phyloP scores from a whole-genome alignment of 129 eudicot genomes.

The Helianthus tuberosus region DNA sequence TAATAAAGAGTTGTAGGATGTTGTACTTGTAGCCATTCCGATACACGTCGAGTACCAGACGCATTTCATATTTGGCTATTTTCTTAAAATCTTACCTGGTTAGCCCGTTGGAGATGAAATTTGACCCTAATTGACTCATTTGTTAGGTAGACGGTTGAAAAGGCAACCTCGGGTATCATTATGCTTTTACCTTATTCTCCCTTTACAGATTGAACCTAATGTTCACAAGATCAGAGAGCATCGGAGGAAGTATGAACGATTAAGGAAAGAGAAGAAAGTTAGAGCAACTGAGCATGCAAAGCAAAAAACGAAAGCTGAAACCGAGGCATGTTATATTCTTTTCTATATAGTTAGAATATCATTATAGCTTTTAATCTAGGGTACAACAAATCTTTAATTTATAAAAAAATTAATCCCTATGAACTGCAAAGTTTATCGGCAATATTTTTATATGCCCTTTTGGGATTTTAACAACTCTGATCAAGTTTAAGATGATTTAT shows the following conservation, averaged over 20 bases:
- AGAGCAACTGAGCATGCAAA: conserved; percentile 50
- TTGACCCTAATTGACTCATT: neutral
- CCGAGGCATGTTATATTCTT: conserved; percentile 44
- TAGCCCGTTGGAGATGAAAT: neutral
- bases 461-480: conserved; percentile 12
- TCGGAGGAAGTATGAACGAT: conserved; percentile 65
- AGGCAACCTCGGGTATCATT: neutral
- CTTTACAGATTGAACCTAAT: conserved; percentile 81
- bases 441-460: neutral
- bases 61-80: neutral
- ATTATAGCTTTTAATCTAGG: neutral
- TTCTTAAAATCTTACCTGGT: neutral
- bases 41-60: neutral
- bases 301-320: conserved; percentile 42
- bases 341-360: neutral
- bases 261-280: conserved; percentile 57
- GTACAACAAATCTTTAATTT: neutral
- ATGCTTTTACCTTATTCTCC: conserved; percentile 1
- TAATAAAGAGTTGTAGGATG: conserved; percentile 1
- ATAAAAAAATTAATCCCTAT: neutral
- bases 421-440: neutral
- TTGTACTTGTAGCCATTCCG: neutral
- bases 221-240: conserved; percentile 75
- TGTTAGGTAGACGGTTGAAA: neutral
- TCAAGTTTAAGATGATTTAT: neutral